Percentiles rank a stretch among this genome's conserved stretches.
These are phyloP conservation scores for Saxispiralis lemnorum DNA, from an alignment of 495 filamentous ascomycete species.

Conservation along the genomic window DNA sequence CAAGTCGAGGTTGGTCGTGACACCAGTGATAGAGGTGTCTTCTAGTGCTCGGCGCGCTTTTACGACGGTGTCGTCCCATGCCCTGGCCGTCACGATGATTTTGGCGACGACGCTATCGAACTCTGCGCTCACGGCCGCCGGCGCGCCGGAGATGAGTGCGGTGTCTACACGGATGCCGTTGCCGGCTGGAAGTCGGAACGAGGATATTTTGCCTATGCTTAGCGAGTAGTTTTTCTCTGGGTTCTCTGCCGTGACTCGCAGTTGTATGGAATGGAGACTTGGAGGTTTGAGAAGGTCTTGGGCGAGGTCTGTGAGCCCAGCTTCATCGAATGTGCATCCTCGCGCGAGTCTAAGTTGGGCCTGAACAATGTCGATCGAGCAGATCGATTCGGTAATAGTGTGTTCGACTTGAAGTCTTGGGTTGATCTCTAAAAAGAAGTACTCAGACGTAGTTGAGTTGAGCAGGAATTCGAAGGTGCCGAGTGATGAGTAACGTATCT, in stretches of 20 bases:
- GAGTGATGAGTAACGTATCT: slow-evolving; percentile 23
- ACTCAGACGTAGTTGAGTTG: slow-evolving; percentile 19
- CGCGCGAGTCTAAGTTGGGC: slow-evolving; percentile 38
- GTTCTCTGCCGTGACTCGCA: slow-evolving; percentile 41
- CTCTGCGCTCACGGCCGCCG: slow-evolving; percentile 33
- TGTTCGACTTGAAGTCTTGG: slow-evolving; percentile 33
- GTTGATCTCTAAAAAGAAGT: slow-evolving; percentile 27
- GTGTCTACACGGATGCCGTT: slow-evolving; percentile 41
- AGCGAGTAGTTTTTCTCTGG: slow-evolving; percentile 34
- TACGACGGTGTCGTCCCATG: slow-evolving; percentile 32
- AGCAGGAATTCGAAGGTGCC: slow-evolving; percentile 28
- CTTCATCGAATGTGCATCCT: slow-evolving; percentile 28
- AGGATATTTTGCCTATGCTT: slow-evolving; percentile 39
- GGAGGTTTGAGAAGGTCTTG: slow-evolving; percentile 21
- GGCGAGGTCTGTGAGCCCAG: slow-evolving; percentile 23
- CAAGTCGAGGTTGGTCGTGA: slow-evolving; percentile 38
- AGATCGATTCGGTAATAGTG: slow-evolving; percentile 33
- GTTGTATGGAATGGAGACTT: slow-evolving; percentile 32
- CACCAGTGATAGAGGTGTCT: slow-evolving; percentile 35
- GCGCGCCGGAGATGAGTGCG: slow-evolving; percentile 27
- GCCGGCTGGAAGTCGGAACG: slow-evolving; percentile 35
- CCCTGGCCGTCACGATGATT: slow-evolving; percentile 38
- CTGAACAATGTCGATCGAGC: slow-evolving; percentile 25
- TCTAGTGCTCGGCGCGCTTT: slow-evolving; percentile 37
- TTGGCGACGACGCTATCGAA: slow-evolving; percentile 46